A percentile compares a stretch with the other conserved stretches of the same genome.
phyloP scores from a whole-genome alignment of 805 yeast genomes.

The Sporopachydermia quercuum region DNA sequence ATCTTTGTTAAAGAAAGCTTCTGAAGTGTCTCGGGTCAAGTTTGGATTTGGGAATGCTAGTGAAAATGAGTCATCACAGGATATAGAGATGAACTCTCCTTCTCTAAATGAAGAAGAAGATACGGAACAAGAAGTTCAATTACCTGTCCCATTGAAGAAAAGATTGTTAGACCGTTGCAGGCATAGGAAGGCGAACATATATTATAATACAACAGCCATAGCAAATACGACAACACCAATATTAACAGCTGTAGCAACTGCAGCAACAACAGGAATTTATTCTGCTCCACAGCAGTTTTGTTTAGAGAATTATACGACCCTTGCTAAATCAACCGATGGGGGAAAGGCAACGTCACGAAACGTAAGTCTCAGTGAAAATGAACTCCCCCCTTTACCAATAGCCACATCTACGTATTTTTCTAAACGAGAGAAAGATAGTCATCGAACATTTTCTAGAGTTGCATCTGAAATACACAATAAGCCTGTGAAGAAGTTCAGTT shows the following conservation, averaged over 20 bases:
- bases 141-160: not conserved
- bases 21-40: not conserved
- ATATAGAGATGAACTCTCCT: no score
- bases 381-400: constrained; percentile 1
- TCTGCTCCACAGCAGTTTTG: no score
- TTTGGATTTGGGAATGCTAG: not conserved
- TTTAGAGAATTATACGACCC: no score
- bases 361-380: not conserved
- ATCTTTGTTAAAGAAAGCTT: not conserved
- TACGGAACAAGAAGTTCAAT: not conserved
- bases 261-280: no score
- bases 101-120: not conserved
- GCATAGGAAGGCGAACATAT: no score
- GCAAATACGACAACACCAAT: constrained; percentile 2
- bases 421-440: not conserved
- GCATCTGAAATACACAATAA: constrained; percentile 19
- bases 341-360: constrained; percentile 3
- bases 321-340: not conserved
- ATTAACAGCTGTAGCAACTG: constrained; percentile 2
- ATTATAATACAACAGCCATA: no score
- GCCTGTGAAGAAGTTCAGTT: constrained; percentile 45
- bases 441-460: not conserved
- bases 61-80: no score
- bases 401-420: not conserved
- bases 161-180: not conserved